Conservation (phyloP, 129 eudicot species). For the Arctium lappa region DNA sequence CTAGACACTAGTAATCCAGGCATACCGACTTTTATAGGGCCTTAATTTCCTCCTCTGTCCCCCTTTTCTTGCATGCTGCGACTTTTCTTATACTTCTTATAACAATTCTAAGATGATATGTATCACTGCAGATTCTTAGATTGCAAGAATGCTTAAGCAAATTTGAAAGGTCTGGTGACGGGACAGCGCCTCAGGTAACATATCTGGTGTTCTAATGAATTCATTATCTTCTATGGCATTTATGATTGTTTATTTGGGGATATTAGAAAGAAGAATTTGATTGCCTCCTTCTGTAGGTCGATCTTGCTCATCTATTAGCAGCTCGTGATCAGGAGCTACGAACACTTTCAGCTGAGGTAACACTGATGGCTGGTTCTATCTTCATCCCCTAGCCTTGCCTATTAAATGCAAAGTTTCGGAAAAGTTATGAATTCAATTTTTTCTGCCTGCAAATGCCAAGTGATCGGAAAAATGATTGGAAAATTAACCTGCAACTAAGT, state of each 20-base stretch:
- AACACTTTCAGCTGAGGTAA: conserved; percentile 99
- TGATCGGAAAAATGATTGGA: background rate
- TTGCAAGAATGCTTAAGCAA: conserved; percentile 95
- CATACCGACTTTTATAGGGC: background rate
- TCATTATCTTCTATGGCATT: background rate
- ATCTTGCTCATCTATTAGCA: conserved; percentile 96
- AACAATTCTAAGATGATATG: background rate
- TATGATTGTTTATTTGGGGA: background rate
- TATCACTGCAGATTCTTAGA: conserved; percentile 66
- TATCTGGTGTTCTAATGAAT: conserved; percentile 1
- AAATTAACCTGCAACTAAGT: background rate
- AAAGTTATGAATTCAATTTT: background rate
- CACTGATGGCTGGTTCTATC: conserved; percentile 1
- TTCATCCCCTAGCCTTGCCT: background rate
- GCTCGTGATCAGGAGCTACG: conserved; percentile 97
- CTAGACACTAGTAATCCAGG: no score
- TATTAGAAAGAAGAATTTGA: background rate
- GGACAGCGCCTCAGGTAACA: conserved; percentile 91
- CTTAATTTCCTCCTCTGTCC: background rate
- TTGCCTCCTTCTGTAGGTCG: conserved; percentile 56
- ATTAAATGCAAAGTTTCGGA: background rate
- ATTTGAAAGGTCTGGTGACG: conserved; percentile 78
- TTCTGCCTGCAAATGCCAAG: background rate
- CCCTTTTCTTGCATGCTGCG: background rate
- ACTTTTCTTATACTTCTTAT: background rate